A percentile compares a stretch with the other conserved stretches of the same genome.
phyloP scores from a whole-genome alignment of 1,284 basidiomycete species.

The Vanrija sp. region DNA sequence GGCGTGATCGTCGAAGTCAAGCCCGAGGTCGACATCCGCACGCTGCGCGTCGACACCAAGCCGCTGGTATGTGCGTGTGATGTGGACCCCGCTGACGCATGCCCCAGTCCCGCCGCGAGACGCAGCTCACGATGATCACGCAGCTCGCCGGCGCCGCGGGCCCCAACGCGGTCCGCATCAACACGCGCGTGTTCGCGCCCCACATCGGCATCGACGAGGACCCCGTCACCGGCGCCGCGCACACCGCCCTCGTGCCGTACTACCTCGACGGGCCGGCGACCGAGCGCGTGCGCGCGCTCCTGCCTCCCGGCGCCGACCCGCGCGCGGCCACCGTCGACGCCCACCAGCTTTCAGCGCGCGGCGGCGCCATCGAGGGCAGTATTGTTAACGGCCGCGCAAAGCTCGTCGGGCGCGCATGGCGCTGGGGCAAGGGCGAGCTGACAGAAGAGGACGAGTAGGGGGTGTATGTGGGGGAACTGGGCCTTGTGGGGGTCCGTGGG shows the following conservation, averaged over 20 bases:
- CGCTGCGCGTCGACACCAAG: too few relatives aligned
- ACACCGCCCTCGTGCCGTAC: constrained; percentile 30
- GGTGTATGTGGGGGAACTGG: too few relatives aligned
- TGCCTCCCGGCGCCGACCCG: neutral
- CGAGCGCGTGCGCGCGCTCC: neutral
- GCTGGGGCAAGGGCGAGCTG: neutral
- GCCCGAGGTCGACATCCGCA: too few relatives aligned
- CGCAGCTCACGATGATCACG: constrained; percentile 21
- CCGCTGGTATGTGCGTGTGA: neutral
- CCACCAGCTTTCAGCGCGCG: constrained; percentile 7
- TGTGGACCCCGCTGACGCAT: constrained; percentile 6
- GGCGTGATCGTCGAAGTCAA: too few relatives aligned
- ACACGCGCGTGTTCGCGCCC: constrained; percentile 30
- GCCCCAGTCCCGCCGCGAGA: too few relatives aligned
- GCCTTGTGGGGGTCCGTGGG: too few relatives aligned
- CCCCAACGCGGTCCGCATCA: constrained; percentile 1
- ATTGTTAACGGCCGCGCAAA: constrained; percentile 5
- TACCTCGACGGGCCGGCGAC: constrained; percentile 19
- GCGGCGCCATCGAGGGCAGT: neutral
- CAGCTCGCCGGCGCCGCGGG: constrained; percentile 13
- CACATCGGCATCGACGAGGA: constrained; percentile 37
- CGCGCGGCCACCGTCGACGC: constrained; percentile 2
- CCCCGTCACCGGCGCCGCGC: constrained; percentile 37
- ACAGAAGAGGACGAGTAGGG: too few relatives aligned
- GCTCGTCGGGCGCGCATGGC: constrained; percentile 15